Conservation (phyloP, 2,329 filamentous ascomycete species). For the Colletotrichum coccodes region DNA sequence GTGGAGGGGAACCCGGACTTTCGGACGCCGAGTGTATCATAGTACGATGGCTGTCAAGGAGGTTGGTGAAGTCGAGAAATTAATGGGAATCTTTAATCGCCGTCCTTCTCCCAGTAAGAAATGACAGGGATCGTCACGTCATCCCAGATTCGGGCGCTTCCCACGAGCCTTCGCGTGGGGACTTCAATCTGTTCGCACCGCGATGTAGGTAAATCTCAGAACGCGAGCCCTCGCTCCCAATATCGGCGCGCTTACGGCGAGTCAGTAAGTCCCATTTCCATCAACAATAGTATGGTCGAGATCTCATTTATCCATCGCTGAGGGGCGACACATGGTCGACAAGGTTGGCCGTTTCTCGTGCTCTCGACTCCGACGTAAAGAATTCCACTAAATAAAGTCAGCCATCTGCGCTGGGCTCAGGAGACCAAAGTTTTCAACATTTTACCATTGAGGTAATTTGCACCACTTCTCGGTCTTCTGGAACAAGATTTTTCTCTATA, state of each 20-base stretch:
- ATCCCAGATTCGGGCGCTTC: neutral
- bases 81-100: neutral
- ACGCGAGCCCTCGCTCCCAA: neutral
- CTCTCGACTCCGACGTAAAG: neutral
- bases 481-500: too few relatives aligned
- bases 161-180: neutral
- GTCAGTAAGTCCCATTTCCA: neutral
- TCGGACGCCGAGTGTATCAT: neutral
- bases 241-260: neutral
- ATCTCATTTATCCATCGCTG: neutral
- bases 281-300: neutral
- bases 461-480: too few relatives aligned
- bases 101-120: neutral
- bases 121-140: conserved; percentile 1
- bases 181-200: neutral
- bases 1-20: neutral
- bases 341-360: neutral
- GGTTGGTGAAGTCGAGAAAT: neutral
- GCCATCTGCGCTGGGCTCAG: too few relatives aligned
- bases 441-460: too few relatives aligned
- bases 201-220: neutral
- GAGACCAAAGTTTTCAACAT: too few relatives aligned
- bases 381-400: neutral
- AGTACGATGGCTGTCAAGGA: neutral
- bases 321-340: neutral